phyloP scores from a whole-genome alignment of 2,329 filamentous ascomycete species.

The Arthrocladium fulminans region DNA sequence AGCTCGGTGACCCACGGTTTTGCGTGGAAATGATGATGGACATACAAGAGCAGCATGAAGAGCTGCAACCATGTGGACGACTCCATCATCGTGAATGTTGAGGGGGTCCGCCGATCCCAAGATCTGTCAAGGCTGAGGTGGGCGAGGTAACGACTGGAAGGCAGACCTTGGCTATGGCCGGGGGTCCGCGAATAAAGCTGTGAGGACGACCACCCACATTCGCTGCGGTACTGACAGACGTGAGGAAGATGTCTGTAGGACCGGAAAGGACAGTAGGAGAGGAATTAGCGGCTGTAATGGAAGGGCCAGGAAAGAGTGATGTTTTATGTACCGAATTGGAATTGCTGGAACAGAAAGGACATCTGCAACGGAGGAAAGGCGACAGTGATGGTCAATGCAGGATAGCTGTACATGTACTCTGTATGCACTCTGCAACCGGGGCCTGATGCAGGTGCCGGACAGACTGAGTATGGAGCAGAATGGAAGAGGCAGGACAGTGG shows the following conservation, averaged over 20 bases:
- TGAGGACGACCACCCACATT: conserved; percentile 1
- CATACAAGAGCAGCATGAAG: conserved; percentile 6
- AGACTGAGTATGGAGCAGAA: neutral
- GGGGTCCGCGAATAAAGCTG: neutral
- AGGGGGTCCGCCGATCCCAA: neutral
- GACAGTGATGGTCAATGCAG: conserved; percentile 6
- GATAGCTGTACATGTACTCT: neutral
- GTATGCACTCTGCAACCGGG: conserved; percentile 10
- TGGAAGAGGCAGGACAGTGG: conserved; percentile 4
- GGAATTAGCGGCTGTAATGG: neutral
- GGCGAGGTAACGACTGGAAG: conserved; percentile 8
- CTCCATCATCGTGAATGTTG: neutral
- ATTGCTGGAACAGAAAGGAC: neutral
- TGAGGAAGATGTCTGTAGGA: neutral
- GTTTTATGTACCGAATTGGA: neutral
- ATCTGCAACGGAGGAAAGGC: neutral
- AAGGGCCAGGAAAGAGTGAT: neutral
- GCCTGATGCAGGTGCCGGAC: conserved; percentile 1
- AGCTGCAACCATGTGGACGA: conserved; percentile 6
- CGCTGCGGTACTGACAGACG: neutral
- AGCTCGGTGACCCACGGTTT: neutral
- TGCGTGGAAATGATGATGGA: neutral
- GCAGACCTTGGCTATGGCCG: conserved; percentile 4
- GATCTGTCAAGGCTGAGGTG: neutral
- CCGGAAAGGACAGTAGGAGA: neutral